Evolutionary conservation across 2,329 filamentous ascomycete genomes (phyloP).

Genomic region (Rachicladosporium sp.): DNA sequence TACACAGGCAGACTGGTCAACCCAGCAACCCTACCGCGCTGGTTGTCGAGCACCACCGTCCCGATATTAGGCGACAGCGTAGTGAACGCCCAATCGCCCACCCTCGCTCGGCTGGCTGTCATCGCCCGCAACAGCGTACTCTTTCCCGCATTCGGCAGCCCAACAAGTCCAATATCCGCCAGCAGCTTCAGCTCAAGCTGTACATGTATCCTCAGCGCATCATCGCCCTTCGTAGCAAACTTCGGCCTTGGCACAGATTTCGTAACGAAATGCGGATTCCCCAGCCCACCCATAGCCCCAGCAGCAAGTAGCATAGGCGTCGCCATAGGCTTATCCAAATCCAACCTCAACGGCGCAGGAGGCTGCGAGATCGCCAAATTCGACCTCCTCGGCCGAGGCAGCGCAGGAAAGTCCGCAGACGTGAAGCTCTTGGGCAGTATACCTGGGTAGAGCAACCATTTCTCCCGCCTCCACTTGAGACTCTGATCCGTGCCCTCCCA

Average conservation of each 20-base stretch:
- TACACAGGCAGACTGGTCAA: slow-evolving; percentile 1
- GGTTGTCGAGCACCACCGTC: slow-evolving; percentile 82
- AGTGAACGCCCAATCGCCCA: slow-evolving; percentile 94
- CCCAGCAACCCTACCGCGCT: slow-evolving; percentile 53
- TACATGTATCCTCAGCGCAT: slow-evolving; percentile 63
- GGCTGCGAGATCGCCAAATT: slow-evolving; percentile 56
- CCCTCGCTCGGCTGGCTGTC: slow-evolving; percentile 75
- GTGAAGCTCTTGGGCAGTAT: slow-evolving; percentile 59
- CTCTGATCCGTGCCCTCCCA: slow-evolving; percentile 26
- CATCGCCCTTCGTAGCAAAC: slow-evolving; percentile 78
- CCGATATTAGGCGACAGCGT: slow-evolving; percentile 92
- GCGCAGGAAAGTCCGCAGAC: slow-evolving; percentile 44
- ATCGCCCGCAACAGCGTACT: slow-evolving; percentile 80
- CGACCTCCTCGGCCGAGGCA: slow-evolving; percentile 44
- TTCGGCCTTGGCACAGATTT: slow-evolving; percentile 64
- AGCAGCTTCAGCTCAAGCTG: slow-evolving; percentile 89
- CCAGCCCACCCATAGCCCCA: slow-evolving; percentile 78
- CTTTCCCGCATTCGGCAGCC: slow-evolving; percentile 91
- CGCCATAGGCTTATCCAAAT: slow-evolving; percentile 57
- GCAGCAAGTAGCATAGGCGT: slow-evolving; percentile 74
- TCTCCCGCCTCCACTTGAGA: slow-evolving; percentile 43
- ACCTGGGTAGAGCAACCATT: slow-evolving; percentile 80
- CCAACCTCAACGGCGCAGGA: slow-evolving; percentile 51
- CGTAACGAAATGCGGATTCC: slow-evolving; percentile 85
- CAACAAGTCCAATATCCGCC: slow-evolving; percentile 87